These are phyloP conservation scores for Arachnomyces sp. DNA, from an alignment of 2,329 filamentous ascomycete genomes.

Conservation along the genomic window DNA sequence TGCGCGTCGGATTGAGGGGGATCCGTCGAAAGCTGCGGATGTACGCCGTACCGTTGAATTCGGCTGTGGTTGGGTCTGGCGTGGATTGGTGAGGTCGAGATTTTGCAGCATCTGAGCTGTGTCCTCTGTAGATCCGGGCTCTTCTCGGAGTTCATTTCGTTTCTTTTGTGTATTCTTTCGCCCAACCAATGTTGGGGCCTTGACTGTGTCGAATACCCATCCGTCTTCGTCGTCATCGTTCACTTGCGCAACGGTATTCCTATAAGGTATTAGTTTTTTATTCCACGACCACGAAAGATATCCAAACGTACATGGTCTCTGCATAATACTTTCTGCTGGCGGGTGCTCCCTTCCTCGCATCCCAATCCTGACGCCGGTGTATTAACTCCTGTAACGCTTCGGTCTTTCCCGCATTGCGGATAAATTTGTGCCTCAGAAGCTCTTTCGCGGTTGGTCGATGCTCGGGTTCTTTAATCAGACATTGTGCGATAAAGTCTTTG, in stretches of 20 bases:
- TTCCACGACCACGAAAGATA: not conserved
- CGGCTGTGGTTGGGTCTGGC: slow-evolving; percentile 43
- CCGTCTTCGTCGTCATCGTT: slow-evolving; percentile 65
- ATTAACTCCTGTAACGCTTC: slow-evolving; percentile 84
- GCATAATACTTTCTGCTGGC: slow-evolving; percentile 81
- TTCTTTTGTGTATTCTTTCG: slow-evolving; percentile 47
- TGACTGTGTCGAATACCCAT: slow-evolving; percentile 95
- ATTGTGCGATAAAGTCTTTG: slow-evolving; percentile 86
- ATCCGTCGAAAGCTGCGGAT: slow-evolving; percentile 41
- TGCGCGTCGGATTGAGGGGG: slow-evolving; percentile 33
- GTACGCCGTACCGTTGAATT: slow-evolving; percentile 47
- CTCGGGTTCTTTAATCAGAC: slow-evolving; percentile 86
- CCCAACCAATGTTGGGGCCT: slow-evolving; percentile 53
- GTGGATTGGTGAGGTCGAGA: slow-evolving; percentile 33
- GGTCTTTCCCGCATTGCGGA: slow-evolving; percentile 75
- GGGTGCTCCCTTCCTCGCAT: slow-evolving; percentile 61
- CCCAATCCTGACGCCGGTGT: slow-evolving; percentile 68
- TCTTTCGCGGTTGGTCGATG: slow-evolving; percentile 77
- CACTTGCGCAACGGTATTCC: slow-evolving; percentile 52
- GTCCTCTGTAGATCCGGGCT: slow-evolving; percentile 26
- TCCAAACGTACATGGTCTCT: slow-evolving; percentile 61
- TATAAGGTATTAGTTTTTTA: slow-evolving; percentile 21
- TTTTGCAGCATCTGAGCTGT: slow-evolving; percentile 33
- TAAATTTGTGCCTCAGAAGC: slow-evolving; percentile 78
- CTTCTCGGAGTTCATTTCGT: slow-evolving; percentile 36